Evolutionary conservation across 257 asterid species (phyloP).

Genomic region (Jasminum sambac): DNA sequence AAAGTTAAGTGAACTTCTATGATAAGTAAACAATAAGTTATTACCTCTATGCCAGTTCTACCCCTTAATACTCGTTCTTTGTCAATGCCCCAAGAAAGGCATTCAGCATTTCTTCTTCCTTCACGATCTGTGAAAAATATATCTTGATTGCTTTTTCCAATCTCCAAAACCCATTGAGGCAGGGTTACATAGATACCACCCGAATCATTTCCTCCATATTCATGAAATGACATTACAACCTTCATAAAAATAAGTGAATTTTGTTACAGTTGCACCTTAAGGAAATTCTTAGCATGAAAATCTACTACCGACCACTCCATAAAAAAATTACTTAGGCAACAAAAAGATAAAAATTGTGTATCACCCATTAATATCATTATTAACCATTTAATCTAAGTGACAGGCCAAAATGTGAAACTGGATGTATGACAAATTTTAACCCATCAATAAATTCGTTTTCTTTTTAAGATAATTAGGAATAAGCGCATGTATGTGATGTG

Average conservation of each 20-base stretch:
- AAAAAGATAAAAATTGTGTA: background rate
- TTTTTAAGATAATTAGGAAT: too few relatives aligned
- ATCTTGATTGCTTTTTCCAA: slow-evolving; percentile 72
- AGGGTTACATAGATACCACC: slow-evolving; percentile 60
- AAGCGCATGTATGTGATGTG: too few relatives aligned
- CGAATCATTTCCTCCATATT: slow-evolving; percentile 63
- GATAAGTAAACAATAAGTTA: slow-evolving; percentile 16
- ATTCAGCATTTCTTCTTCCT: slow-evolving; percentile 77
- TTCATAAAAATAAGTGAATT: slow-evolving; percentile 25
- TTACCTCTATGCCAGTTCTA: slow-evolving; percentile 78
- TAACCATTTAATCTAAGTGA: too few relatives aligned
- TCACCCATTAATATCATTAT: too few relatives aligned
- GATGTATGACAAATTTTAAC: too few relatives aligned
- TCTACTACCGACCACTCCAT: background rate
- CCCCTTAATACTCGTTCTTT: slow-evolving; percentile 71
- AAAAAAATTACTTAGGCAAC: slow-evolving; percentile 6
- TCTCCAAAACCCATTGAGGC: slow-evolving; percentile 80
- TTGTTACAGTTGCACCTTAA: background rate
- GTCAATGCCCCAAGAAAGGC: slow-evolving; percentile 81
- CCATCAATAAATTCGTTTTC: too few relatives aligned
- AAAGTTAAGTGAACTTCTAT: background rate
- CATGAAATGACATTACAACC: slow-evolving; percentile 80
- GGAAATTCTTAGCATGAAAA: slow-evolving; percentile 16
- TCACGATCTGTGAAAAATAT: slow-evolving; percentile 76
- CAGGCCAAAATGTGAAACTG: too few relatives aligned